Conservation (phyloP, 306 rosid genomes). For the Fragaria nilgerrensis region DNA sequence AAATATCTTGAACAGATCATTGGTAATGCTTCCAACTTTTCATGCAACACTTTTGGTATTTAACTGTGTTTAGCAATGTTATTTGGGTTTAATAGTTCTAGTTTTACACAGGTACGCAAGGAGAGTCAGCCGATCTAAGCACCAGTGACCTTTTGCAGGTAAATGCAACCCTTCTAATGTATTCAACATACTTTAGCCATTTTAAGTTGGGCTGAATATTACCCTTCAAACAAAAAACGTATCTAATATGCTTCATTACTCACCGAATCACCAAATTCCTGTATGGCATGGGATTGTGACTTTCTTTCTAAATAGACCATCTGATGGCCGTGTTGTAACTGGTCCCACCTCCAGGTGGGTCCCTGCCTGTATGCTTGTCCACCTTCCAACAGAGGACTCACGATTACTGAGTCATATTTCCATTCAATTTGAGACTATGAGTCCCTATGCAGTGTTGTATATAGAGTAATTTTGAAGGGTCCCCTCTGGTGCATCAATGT, state of each 20-base stretch:
- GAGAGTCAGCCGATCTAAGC: slow-evolving; percentile 57
- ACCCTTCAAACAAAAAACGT: neutral
- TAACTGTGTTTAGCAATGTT: slow-evolving; percentile 17
- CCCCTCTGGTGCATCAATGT: neutral
- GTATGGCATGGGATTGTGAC: neutral
- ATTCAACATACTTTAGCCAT: neutral
- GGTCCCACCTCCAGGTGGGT: neutral
- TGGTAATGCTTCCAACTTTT: slow-evolving; percentile 52
- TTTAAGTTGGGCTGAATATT: neutral
- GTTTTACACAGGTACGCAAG: slow-evolving; percentile 54
- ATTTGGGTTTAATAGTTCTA: slow-evolving; percentile 32
- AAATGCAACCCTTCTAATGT: slow-evolving; percentile 4
- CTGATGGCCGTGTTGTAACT: neutral
- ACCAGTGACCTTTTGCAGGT: slow-evolving; percentile 68
- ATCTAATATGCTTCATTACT: neutral
- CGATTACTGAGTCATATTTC: neutral
- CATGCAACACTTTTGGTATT: slow-evolving; percentile 10
- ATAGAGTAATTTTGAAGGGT: neutral
- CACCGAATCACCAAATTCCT: neutral
- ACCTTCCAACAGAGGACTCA: neutral
- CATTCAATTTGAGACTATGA: neutral
- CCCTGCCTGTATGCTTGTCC: neutral
- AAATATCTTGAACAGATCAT: slow-evolving; percentile 71
- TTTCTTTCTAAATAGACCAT: neutral
- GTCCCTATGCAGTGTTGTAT: neutral